These are phyloP conservation scores for Aspergillus coremiiformis DNA, from an alignment of 495 filamentous ascomycete species.

Conservation along the genomic window DNA sequence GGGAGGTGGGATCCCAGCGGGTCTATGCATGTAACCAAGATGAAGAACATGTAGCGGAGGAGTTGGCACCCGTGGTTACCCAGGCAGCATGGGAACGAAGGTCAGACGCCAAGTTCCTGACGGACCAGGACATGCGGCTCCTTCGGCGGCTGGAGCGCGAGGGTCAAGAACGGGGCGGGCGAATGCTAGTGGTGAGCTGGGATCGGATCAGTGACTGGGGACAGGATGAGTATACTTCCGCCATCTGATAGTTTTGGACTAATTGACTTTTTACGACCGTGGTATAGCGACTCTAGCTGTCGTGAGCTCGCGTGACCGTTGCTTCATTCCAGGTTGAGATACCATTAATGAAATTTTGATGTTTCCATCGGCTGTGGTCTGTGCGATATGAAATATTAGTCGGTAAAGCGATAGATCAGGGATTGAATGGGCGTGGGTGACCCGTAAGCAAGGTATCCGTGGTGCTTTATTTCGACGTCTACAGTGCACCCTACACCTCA, in stretches of 20 bases:
- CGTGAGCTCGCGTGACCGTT: no score
- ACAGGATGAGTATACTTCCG: background rate
- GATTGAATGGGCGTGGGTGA: background rate
- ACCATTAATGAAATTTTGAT: no score
- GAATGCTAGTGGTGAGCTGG: conserved; percentile 2
- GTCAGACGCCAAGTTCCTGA: conserved; percentile 6
- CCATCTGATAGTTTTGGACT: background rate
- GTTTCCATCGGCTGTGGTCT: no score
- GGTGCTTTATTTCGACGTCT: no score
- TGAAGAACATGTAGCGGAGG: conserved; percentile 11
- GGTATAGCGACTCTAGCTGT: no score
- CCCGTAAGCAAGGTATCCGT: background rate
- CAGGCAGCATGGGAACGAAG: conserved; percentile 15
- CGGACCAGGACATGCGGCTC: conserved; percentile 9
- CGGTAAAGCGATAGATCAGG: background rate
- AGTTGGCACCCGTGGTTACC: conserved; percentile 15
- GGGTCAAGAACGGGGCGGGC: conserved; percentile 2
- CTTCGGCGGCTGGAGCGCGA: conserved; percentile 11
- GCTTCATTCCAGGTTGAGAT: no score
- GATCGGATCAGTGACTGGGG: conserved; percentile 5
- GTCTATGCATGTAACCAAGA: conserved; percentile 8
- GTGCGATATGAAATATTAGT: no score
- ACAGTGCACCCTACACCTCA: background rate
- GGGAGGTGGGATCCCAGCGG: background rate
- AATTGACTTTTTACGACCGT: no score